Evolutionary conservation across 306 rosid genomes (phyloP).

Genomic region (Aeschynomene evenia): DNA sequence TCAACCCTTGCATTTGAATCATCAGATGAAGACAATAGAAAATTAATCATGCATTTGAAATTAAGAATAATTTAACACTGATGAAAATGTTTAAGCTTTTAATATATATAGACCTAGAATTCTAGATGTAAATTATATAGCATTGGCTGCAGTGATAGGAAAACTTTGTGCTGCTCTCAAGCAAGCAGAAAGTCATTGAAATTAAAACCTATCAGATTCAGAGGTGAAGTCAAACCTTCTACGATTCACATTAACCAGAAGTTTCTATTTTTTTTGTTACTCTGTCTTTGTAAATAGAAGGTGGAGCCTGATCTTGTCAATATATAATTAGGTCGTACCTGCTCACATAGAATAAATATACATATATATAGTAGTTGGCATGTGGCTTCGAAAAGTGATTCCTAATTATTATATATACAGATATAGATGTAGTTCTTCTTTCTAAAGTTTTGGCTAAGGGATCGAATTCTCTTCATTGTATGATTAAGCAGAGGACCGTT

Average conservation of each 20-base stretch:
- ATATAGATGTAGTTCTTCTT: neutral
- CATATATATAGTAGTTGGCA: neutral
- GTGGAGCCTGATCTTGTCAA: neutral
- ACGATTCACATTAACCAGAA: neutral
- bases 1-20: conserved; percentile 8
- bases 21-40: neutral
- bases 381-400: neutral
- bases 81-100: neutral
- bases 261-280: neutral
- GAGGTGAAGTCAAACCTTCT: conserved; percentile 17
- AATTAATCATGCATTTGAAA: neutral
- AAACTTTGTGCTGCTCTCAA: neutral
- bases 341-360: neutral
- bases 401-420: neutral
- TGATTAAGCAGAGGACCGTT: conserved; percentile 5
- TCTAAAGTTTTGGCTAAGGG: neutral
- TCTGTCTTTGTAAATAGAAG: neutral
- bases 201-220: neutral
- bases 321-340: neutral
- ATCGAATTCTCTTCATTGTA: neutral
- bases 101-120: neutral
- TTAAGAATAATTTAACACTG: neutral
- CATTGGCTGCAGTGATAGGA: neutral
- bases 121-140: neutral
- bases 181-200: neutral